phyloP scores from a whole-genome alignment of 352 stramenopile genomes.

The Phytophthora citricola region DNA sequence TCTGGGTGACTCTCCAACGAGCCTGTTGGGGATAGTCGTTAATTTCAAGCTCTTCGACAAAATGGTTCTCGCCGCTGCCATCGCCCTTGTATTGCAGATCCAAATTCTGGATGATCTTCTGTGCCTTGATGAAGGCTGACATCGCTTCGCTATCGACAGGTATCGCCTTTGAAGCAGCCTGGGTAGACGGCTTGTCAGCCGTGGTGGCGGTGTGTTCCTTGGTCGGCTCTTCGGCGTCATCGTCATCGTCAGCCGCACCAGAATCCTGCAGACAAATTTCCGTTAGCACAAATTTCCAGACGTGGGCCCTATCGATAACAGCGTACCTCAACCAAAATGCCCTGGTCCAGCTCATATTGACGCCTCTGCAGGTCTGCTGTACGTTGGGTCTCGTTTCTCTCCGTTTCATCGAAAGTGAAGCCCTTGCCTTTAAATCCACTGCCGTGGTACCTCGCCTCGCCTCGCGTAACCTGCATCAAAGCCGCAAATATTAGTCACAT shows the following conservation, averaged over 20 bases:
- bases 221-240: slow-evolving; percentile 52
- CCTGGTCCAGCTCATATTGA: slow-evolving; percentile 90
- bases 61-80: slow-evolving; percentile 65
- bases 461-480: slow-evolving; percentile 81
- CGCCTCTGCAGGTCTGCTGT: slow-evolving; percentile 92
- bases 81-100: slow-evolving; percentile 78
- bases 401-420: slow-evolving; percentile 98
- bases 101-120: slow-evolving; percentile 88
- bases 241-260: slow-evolving; percentile 55
- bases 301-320: not conserved
- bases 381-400: slow-evolving; percentile 97
- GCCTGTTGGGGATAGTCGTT: slow-evolving; percentile 95
- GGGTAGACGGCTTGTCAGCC: slow-evolving; percentile 25
- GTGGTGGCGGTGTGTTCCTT: slow-evolving; percentile 29
- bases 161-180: slow-evolving; percentile 23
- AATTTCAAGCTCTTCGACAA: slow-evolving; percentile 93
- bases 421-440: slow-evolving; percentile 98
- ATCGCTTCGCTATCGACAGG: slow-evolving; percentile 64
- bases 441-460: slow-evolving; percentile 95
- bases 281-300: slow-evolving; percentile 7
- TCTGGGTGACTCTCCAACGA: slow-evolving; percentile 88
- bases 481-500: slow-evolving; percentile 3
- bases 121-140: slow-evolving; percentile 80
- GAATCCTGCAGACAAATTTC: slow-evolving; percentile 41
- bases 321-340: slow-evolving; percentile 76